Conservation (phyloP, 2,329 filamentous ascomycete species). For the Ceratocystis papillata region DNA sequence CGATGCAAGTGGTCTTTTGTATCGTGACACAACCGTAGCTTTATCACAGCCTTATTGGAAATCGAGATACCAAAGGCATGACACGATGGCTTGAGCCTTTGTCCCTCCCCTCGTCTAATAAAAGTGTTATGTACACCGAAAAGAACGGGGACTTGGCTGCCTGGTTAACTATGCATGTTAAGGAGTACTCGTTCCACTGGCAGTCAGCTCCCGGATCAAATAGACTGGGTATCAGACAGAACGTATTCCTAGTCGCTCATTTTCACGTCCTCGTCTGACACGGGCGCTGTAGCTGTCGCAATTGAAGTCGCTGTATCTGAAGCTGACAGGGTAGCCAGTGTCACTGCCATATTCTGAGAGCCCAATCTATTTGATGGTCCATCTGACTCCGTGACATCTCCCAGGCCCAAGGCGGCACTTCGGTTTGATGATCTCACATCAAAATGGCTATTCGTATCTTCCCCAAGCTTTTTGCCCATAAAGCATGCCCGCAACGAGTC, state of each 20-base stretch:
- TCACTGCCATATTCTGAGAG: background rate
- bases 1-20: too few species aligned
- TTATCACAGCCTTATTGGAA: too few species aligned
- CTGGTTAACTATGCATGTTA: too few species aligned
- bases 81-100: too few species aligned
- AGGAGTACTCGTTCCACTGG: too few species aligned
- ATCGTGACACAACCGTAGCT: too few species aligned
- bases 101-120: too few species aligned
- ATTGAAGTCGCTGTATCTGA: background rate
- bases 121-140: too few species aligned
- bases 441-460: background rate
- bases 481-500: background rate
- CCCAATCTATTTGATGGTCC: background rate
- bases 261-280: conserved; percentile 1
- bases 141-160: too few species aligned
- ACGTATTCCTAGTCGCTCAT: conserved; percentile 3
- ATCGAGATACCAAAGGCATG: too few species aligned
- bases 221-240: background rate
- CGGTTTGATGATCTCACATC: background rate
- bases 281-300: background rate
- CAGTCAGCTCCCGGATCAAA: too few species aligned
- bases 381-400: background rate
- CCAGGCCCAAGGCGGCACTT: background rate
- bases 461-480: background rate
- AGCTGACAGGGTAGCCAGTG: background rate